These are phyloP conservation scores for Allium cepa DNA, from an alignment of 106 monocot genomes.

Conservation along the genomic window DNA sequence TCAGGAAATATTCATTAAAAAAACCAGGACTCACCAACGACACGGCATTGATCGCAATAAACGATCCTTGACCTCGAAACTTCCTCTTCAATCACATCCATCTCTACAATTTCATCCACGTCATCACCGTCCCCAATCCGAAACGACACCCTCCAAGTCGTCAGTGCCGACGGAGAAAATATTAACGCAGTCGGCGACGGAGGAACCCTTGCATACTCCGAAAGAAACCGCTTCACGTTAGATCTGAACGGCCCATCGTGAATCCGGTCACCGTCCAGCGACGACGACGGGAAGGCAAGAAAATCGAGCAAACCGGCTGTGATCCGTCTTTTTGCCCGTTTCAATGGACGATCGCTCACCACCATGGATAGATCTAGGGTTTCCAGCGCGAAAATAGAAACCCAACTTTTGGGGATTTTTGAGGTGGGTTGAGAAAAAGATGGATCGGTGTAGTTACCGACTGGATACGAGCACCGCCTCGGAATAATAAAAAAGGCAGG, in stretches of 20 bases:
- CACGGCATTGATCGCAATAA: slow-evolving; percentile 95
- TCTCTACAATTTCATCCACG: slow-evolving; percentile 37
- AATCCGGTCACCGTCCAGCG: slow-evolving; percentile 1
- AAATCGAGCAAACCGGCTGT: slow-evolving; percentile 56
- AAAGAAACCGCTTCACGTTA: slow-evolving; percentile 50
- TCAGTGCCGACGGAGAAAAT: slow-evolving; percentile 17
- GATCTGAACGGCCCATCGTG: slow-evolving; percentile 41
- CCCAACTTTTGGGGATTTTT: too few relatives aligned
- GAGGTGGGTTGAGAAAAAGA: too few relatives aligned
- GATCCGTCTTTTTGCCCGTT: slow-evolving; percentile 62
- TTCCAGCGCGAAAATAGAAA: background rate
- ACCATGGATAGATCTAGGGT: slow-evolving; percentile 30
- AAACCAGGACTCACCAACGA: slow-evolving; percentile 59
- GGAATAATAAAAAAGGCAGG: too few relatives aligned
- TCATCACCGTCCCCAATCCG: slow-evolving; percentile 15
- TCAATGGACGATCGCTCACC: slow-evolving; percentile 61
- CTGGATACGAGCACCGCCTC: too few relatives aligned
- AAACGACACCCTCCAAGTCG: slow-evolving; percentile 60
- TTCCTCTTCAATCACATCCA: slow-evolving; percentile 78
- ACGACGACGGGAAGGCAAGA: slow-evolving; percentile 23
- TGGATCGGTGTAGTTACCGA: too few relatives aligned
- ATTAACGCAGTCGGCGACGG: slow-evolving; percentile 29
- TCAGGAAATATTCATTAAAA: background rate
- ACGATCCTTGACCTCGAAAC: slow-evolving; percentile 55
- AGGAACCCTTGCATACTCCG: slow-evolving; percentile 31